These are phyloP conservation scores for Clavispora phyllophila DNA, from an alignment of 805 yeast genomes.

Conservation along the genomic window DNA sequence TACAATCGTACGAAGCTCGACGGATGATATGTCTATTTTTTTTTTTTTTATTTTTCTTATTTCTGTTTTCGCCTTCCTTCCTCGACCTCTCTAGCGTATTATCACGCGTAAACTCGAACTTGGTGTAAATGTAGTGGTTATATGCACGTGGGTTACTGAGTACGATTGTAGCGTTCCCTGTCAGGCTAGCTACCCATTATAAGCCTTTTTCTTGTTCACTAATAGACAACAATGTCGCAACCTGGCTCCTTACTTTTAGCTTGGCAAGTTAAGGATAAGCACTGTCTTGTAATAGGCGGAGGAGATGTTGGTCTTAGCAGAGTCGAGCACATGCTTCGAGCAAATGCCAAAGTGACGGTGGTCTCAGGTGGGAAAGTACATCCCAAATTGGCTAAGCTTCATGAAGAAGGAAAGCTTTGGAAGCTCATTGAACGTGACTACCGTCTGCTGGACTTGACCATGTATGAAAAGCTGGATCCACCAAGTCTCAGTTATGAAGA, in stretches of 20 bases:
- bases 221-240: too few relatives aligned
- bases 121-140: not conserved
- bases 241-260: slow-evolving; percentile 60
- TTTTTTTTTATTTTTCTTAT: not conserved
- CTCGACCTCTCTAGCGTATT: not conserved
- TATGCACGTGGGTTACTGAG: not conserved
- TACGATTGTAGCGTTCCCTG: not conserved
- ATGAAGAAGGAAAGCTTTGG: slow-evolving; percentile 36
- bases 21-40: too few relatives aligned
- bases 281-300: slow-evolving; percentile 71
- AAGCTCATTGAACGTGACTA: slow-evolving; percentile 44
- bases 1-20: too few relatives aligned
- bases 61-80: not conserved
- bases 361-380: slow-evolving; percentile 39
- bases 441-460: slow-evolving; percentile 39
- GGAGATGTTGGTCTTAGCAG: slow-evolving; percentile 75
- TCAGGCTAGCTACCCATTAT: too few relatives aligned
- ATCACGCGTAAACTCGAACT: not conserved
- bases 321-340: slow-evolving; percentile 59
- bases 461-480: slow-evolving; percentile 38
- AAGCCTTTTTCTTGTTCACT: too few relatives aligned
- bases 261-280: slow-evolving; percentile 65
- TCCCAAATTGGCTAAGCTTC: slow-evolving; percentile 22
- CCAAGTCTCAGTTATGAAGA: slow-evolving; percentile 4
- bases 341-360: slow-evolving; percentile 67